Evolutionary conservation across 768 basidiomycete species (phyloP).

Genomic region (Panaeolus cyanescens): DNA sequence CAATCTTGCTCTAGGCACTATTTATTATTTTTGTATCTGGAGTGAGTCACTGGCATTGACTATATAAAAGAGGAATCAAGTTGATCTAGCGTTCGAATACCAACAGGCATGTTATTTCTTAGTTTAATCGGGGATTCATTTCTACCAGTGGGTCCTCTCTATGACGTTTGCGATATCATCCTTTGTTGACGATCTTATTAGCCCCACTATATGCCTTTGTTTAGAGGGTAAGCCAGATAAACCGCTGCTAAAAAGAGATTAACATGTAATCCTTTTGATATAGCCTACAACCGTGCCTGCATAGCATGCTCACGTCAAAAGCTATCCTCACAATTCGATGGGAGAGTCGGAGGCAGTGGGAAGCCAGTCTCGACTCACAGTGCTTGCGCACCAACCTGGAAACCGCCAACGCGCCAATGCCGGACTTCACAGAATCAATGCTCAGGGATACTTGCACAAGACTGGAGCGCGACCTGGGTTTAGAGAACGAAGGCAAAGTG

Average conservation of each 20-base stretch:
- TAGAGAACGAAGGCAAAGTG: background rate
- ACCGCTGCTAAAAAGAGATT: background rate
- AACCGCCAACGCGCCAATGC: background rate
- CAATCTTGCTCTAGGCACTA: background rate
- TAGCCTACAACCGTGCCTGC: background rate
- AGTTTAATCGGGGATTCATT: background rate
- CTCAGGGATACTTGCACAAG: background rate
- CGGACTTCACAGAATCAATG: background rate
- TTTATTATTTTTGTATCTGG: slow-evolving; percentile 1
- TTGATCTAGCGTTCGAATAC: background rate
- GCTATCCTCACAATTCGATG: background rate
- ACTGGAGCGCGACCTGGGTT: background rate
- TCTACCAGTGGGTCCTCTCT: background rate
- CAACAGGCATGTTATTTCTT: background rate
- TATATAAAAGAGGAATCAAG: background rate
- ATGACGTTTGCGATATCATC: background rate
- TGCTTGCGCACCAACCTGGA: background rate
- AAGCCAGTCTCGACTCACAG: background rate
- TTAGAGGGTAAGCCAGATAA: background rate
- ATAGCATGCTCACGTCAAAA: background rate
- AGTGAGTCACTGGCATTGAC: background rate
- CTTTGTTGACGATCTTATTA: background rate
- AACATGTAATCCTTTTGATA: background rate
- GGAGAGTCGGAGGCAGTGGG: background rate
- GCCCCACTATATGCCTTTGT: background rate